A percentile compares a stretch with the other conserved stretches of the same genome.
Conservation (phyloP, 2,329 filamentous ascomycete species). For the Neurospora crassa region DNA sequence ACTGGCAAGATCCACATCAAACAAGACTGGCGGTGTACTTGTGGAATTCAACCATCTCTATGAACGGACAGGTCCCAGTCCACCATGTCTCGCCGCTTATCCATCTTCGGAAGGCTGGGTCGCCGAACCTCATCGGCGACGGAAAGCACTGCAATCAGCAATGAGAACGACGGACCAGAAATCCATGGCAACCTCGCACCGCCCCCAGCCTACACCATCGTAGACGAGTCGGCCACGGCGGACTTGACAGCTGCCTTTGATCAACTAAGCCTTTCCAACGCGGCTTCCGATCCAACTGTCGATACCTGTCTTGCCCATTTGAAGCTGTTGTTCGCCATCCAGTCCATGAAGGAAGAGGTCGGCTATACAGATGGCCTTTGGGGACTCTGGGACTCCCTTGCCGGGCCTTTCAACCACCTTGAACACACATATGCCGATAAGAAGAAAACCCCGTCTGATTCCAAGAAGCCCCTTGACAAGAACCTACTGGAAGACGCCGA, state of each 20-base stretch:
- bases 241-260: slow-evolving; percentile 17
- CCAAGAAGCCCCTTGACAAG: slow-evolving; percentile 3
- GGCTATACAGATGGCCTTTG: slow-evolving; percentile 60
- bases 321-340: slow-evolving; percentile 60
- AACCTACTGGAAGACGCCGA: slow-evolving; percentile 3
- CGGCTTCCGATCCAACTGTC: slow-evolving; percentile 26
- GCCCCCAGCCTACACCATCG: not conserved
- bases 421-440: slow-evolving; percentile 2
- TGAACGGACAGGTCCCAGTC: not conserved
- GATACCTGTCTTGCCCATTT: slow-evolving; percentile 63
- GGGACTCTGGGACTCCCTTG: slow-evolving; percentile 43
- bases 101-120: not conserved
- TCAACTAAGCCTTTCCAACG: slow-evolving; percentile 9
- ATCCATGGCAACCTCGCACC: not conserved
- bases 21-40: not conserved
- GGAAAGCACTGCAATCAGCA: not conserved
- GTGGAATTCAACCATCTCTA: not conserved
- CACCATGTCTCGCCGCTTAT: not conserved
- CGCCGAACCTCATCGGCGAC: not conserved
- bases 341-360: slow-evolving; percentile 56
- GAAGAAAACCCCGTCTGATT: slow-evolving; percentile 17
- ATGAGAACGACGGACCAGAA: not conserved
- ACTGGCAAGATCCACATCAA: not conserved
- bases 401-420: slow-evolving; percentile 16
- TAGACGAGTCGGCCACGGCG: not conserved